These are phyloP conservation scores for Pseudozyma hubeiensis DNA, from an alignment of 1,284 basidiomycete species.

Conservation along the genomic window DNA sequence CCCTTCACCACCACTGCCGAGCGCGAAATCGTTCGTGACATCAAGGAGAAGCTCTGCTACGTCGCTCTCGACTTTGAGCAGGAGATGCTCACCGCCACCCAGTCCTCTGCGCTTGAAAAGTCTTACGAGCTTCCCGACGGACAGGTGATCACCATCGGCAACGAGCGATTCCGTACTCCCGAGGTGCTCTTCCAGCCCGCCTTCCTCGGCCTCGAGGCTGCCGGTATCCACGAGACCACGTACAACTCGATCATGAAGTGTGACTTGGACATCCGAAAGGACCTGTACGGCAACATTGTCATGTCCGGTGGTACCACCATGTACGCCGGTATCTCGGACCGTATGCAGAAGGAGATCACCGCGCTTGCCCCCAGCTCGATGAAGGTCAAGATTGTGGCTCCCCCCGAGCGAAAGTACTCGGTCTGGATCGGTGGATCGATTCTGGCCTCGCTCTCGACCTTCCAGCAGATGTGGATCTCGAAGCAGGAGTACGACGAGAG, in stretches of 20 bases:
- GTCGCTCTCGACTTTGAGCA: constrained; percentile 97
- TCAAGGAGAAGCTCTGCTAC: constrained; percentile 99
- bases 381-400: constrained; percentile 78
- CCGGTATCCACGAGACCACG: constrained; percentile 95
- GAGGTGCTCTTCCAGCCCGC: constrained; percentile 97
- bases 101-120: constrained; percentile 92
- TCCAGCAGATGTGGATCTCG: constrained; percentile 91
- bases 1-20: constrained; percentile 91
- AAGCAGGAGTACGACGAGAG: constrained; percentile 75
- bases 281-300: constrained; percentile 92
- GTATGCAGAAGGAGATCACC: constrained; percentile 98
- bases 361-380: constrained; percentile 81
- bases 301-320: constrained; percentile 96
- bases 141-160: constrained; percentile 95
- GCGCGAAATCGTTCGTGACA: constrained; percentile 95
- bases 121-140: constrained; percentile 96
- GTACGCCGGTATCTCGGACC: constrained; percentile 96
- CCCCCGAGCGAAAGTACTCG: constrained; percentile 72
- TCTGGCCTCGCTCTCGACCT: constrained; percentile 91
- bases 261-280: constrained; percentile 77
- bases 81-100: constrained; percentile 91
- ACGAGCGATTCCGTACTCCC: constrained; percentile 95
- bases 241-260: constrained; percentile 87
- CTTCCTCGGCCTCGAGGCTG: constrained; percentile 89
- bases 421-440: constrained; percentile 99